Base-by-base conservation (phyloP, 2,329 filamentous ascomycete species). In the Bipolaris zeicola region DNA sequence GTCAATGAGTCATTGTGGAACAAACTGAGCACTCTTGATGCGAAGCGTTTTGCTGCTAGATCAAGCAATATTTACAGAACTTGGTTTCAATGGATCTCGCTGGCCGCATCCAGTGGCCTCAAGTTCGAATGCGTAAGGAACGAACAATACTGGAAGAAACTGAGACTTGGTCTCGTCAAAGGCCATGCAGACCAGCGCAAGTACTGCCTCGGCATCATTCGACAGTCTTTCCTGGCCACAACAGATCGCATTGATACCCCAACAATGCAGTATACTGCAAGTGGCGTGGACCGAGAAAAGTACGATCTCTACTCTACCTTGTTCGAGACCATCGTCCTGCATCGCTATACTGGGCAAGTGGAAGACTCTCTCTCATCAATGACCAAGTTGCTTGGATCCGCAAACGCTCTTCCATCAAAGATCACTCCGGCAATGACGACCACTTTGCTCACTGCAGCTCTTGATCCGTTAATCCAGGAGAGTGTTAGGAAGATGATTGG, bases 341-440 rank as follows among this genome's bases (percentile, higher is more conserved):
- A 80, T 37, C 75, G 80, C 22, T 83, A 82, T 57, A 62, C 78
- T 39, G 82, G 82, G 55, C 80, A 82, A 55, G 76, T 81, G 2
- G 65, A 79, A 34, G 80, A 78, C 20, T 80, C 78, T 48, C 69
- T 81, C 28, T 64, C 70, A 16, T 79, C 81, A 50, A 64, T 82
- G 11, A 73, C 77, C 16, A 66, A 65, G 6, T 59, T 82, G 1
- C 68, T 77, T 33, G 73, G 73, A 0, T 46, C 69, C 3, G 78
- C 76, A 5, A 52, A 69, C 1, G 69, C 80, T 1, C 70, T 74
- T 43, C 55, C 72, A 0, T 57, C 55, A 7, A 54, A 68, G 0
- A 70, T 81, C 2, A 71, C 76, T 42, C 56, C 72, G 0, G 68
- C 70, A 0, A 81, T 80, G 78, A 66, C 78, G 8, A 78, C 75